Evolutionary conservation across 1,284 basidiomycete species (phyloP), one percentile per base, ranked within the genome.

Genomic region (Sanghuangporus baumii): DNA sequence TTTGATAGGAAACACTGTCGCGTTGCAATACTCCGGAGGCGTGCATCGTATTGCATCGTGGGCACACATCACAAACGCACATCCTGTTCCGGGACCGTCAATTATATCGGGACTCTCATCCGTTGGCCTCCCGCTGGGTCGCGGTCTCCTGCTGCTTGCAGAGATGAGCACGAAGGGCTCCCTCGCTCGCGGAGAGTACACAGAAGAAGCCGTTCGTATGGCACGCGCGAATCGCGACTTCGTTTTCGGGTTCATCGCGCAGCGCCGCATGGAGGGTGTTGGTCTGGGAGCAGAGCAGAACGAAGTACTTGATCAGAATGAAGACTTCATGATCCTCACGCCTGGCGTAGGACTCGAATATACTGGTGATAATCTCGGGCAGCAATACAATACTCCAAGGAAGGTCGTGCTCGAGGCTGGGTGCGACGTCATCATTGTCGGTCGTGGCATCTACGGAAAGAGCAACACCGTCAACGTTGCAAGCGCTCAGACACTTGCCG

Each of bases 351-450:
- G 91, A 2, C 78, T 98, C 55, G 93, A 94, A 66, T 74, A 77
- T 6, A 88, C 84, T 67, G 94, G 93, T 2, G 97, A 99, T 74
- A 78, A 79, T 2, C 88, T 96, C 86, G 97, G 96, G 14, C 97
- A 99, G 76, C 95, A 98, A 74, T 99, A 99, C 75, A 82, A 95
- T 61, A 96, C 95, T 2, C 97, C 97, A 0, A 77, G 84, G 40
- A 81, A 96, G 73, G 96, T 97, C 23, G 79, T 99, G 16, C 74
- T 84, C 41, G 85, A 91, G 57, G 86, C 84, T 51, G 96, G 94
- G n/a, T 94, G 93, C 73, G 97, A 99, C 77, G 85, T 99, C 34
- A 99, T 99, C 72, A 99, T 99, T 67, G 97, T 99, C 43, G 97
- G 97, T 14, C 80, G 97, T 62, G 97, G 96, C 0, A 90, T 99